These are phyloP conservation scores for Pilasporangium apinafurcum DNA, from an alignment of 352 stramenopile genomes.

Conservation along the genomic window DNA sequence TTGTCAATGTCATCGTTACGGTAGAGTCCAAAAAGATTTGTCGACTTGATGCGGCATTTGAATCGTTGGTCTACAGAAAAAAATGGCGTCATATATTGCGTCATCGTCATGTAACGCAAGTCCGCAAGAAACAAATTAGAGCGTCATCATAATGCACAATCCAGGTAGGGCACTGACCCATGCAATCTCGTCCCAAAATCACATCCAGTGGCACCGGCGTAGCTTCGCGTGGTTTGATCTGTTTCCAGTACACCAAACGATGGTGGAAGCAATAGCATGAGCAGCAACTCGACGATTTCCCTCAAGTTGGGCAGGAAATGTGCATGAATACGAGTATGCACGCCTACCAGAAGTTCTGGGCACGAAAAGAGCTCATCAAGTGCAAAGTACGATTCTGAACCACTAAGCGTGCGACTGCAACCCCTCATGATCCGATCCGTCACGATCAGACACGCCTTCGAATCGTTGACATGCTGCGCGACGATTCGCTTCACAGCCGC, in stretches of 20 bases:
- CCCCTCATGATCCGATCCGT: constrained; percentile 62
- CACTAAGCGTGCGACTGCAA: constrained; percentile 71
- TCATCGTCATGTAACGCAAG: background rate
- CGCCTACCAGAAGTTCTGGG: constrained; percentile 40
- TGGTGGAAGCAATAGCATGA: too few species aligned
- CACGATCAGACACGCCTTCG: constrained; percentile 34
- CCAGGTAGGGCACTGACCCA: constrained; percentile 15
- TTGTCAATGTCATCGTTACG: constrained; percentile 51
- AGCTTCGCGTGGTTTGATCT: constrained; percentile 56
- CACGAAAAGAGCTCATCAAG: constrained; percentile 57
- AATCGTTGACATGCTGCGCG: constrained; percentile 26
- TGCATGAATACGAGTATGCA: background rate
- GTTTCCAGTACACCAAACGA: constrained; percentile 2
- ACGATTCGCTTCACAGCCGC: constrained; percentile 74
- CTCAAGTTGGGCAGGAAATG: background rate
- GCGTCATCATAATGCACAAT: background rate
- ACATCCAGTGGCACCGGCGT: constrained; percentile 48
- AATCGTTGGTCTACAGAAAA: constrained; percentile 38
- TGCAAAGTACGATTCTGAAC: constrained; percentile 72
- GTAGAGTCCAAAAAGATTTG: constrained; percentile 61
- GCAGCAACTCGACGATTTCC: background rate
- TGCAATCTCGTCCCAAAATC: constrained; percentile 39
- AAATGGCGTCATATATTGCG: background rate
- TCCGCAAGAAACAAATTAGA: too few species aligned
- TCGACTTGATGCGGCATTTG: constrained; percentile 68